phyloP scores from a whole-genome alignment of 2,329 filamentous ascomycete genomes.

The Xylariaceae sp. region DNA sequence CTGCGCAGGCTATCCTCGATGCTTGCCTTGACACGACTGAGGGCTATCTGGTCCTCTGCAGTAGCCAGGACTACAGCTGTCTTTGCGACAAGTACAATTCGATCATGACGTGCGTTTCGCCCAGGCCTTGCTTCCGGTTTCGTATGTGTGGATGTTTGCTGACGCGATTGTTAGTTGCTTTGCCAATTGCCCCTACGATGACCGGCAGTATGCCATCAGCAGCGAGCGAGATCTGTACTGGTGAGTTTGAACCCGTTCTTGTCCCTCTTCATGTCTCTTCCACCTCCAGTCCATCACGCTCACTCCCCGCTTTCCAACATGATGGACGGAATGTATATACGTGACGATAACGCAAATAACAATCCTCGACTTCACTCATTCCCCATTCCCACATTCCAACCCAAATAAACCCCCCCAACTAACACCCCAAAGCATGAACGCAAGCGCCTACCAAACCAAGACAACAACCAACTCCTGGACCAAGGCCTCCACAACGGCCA shows the following conservation, averaged over 20 bases:
- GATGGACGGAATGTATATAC: not conserved
- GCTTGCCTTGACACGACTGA: conserved; percentile 35
- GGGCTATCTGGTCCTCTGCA: conserved; percentile 35
- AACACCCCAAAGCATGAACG: conserved; percentile 25
- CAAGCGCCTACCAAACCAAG: conserved; percentile 28
- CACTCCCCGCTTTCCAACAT: not conserved
- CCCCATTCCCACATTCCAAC: not conserved
- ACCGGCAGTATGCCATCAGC: conserved; percentile 24
- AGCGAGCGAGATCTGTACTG: conserved; percentile 31
- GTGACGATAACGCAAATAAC: not conserved
- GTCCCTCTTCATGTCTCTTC: not conserved
- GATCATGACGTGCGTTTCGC: conserved; percentile 44
- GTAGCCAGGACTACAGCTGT: conserved; percentile 41
- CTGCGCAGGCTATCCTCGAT: conserved; percentile 37
- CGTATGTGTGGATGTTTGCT: not conserved
- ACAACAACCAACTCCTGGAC: conserved; percentile 12
- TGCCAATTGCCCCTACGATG: conserved; percentile 56
- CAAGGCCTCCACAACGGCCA: not conserved
- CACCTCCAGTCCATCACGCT: not conserved
- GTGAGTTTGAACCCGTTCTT: conserved; percentile 17
- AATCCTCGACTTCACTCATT: not conserved
- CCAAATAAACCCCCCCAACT: not conserved
- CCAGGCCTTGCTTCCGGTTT: conserved; percentile 9
- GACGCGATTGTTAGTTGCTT: conserved; percentile 48
- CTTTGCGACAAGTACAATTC: conserved; percentile 53